A percentile compares a stretch with the other conserved stretches of the same genome.
These are phyloP conservation scores for Fusarium citri DNA, from an alignment of 2,329 filamentous ascomycete species.

Conservation along the genomic window DNA sequence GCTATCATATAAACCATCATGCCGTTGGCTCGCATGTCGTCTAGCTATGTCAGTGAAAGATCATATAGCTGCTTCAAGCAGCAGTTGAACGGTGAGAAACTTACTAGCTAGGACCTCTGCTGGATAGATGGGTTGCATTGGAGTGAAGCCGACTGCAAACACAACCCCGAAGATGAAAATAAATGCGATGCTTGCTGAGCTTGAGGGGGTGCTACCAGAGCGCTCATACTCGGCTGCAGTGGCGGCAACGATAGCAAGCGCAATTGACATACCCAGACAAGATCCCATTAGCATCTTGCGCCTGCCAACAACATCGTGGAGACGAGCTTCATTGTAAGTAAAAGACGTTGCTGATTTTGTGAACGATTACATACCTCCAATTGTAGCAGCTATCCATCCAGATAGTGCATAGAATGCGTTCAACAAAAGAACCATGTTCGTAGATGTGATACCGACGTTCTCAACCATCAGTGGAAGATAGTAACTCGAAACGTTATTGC, in stretches of 20 bases:
- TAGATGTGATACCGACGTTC: conserved; percentile 7
- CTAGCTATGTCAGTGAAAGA: not conserved
- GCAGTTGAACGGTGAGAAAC: accelerated
- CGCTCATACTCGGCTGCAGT: conserved; percentile 9
- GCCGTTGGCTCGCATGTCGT: conserved; percentile 38
- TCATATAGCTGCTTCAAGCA: not conserved
- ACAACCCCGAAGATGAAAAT: conserved; percentile 17
- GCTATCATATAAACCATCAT: conserved; percentile 35
- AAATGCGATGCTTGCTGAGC: conserved; percentile 13
- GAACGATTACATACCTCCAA: not conserved
- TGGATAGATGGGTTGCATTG: conserved; percentile 20
- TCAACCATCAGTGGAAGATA: conserved; percentile 15
- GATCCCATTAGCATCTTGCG: conserved; percentile 22
- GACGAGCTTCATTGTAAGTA: conserved; percentile 2
- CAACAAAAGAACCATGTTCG: conserved; percentile 2
- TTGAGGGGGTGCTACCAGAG: not conserved
- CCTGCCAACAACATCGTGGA: conserved; percentile 7
- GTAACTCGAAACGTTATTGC: conserved; percentile 15
- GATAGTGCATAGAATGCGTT: conserved; percentile 14
- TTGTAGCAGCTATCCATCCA: conserved; percentile 11
- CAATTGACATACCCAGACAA: conserved; percentile 6
- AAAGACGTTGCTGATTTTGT: not conserved
- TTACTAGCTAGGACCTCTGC: conserved; percentile 12
- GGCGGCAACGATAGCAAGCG: conserved; percentile 5
- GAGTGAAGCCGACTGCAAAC: conserved; percentile 11